Base-by-base conservation (phyloP, 2,329 filamentous ascomycete species). In the Delphinella strobiligena region DNA sequence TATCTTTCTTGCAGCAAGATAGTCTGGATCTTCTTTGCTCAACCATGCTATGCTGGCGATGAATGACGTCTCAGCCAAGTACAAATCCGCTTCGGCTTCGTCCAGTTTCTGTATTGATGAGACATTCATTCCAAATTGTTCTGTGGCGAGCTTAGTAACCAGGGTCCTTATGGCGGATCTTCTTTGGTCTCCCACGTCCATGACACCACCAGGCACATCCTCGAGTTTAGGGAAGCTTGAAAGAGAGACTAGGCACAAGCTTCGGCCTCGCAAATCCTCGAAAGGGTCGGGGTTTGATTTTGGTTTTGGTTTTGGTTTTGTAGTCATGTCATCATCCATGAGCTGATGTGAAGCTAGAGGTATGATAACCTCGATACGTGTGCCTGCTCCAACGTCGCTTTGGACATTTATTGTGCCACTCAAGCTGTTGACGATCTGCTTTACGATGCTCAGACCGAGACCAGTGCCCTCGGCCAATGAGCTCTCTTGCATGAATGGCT, bases 401-500 rank as follows among this genome's bases (percentile, higher is more conserved):
- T 41, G 24, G 5, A 36, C 34, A 15, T 30, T 34, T 4, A 59
- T 49, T 1, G 42, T 45, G 2, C 48, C 55, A 2, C 43, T 42
- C 9, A 58, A 36, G 5, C 48, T 43, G 9, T 52, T 45, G 1
- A 53, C 51, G 9, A 60, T 48, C n/a, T 51, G 43, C 19, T 51
- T 51, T 4, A 58, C 55, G 34, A 61, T 56, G 17, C 48, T 51
- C 19, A 61, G 47, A 7, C 58, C 58, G 3, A 61, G 48, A 1
- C 58, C 58, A n/a, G 54, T 56, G 5, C 58, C 58, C 12, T 49
- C 39, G 3, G 54, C 45, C 15, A 56, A 48, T 0, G 50, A 44
- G 33, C 59, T 51, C 31, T 55, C 57, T 38, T 61, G 58, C 11
- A 45, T 47, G 44, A 59, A 61, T 2, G 57, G 54, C 4, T 48